These are phyloP conservation scores for Thermothielavioides terrestris DNA, from an alignment of 495 filamentous ascomycete species.

Conservation along the genomic window DNA sequence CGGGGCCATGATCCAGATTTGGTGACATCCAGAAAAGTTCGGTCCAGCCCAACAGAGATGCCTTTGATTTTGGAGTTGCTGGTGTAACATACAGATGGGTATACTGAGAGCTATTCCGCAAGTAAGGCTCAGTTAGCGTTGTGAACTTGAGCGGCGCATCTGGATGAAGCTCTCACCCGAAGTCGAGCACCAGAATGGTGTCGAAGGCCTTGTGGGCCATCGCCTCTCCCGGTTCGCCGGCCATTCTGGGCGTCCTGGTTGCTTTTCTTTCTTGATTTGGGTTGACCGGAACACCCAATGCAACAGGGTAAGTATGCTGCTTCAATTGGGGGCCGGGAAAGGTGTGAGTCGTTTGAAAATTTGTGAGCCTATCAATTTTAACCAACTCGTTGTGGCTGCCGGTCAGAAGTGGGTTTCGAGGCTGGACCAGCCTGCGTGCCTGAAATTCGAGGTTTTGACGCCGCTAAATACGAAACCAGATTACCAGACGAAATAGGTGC, in stretches of 20 bases:
- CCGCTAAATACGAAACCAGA: background rate
- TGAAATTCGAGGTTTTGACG: slow-evolving; percentile 3
- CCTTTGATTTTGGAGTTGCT: background rate
- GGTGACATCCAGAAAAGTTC: background rate
- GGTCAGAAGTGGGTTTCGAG: slow-evolving; percentile 6
- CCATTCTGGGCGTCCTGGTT: slow-evolving; percentile 1
- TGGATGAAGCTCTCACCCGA: slow-evolving; percentile 9
- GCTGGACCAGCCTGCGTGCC: background rate
- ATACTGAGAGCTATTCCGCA: slow-evolving; percentile 12
- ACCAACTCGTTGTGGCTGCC: background rate
- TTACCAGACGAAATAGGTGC: no score
- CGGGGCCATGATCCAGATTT: no score
- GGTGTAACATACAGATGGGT: slow-evolving; percentile 15
- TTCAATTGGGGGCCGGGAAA: slow-evolving; percentile 4
- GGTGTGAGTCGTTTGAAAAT: slow-evolving; percentile 11
- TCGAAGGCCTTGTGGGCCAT: slow-evolving; percentile 17
- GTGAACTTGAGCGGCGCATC: background rate
- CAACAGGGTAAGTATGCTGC: background rate
- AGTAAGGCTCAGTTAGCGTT: background rate
- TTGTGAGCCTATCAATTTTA: slow-evolving; percentile 14
- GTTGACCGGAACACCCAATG: background rate
- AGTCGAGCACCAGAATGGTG: slow-evolving; percentile 20
- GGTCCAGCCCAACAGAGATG: background rate
- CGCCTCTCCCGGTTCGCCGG: slow-evolving; percentile 13
- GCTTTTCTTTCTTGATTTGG: background rate